Evolutionary conservation across 768 basidiomycete genomes (phyloP), one percentile per base, ranked within the genome.

Genomic region (Pleurotus giganteus): DNA sequence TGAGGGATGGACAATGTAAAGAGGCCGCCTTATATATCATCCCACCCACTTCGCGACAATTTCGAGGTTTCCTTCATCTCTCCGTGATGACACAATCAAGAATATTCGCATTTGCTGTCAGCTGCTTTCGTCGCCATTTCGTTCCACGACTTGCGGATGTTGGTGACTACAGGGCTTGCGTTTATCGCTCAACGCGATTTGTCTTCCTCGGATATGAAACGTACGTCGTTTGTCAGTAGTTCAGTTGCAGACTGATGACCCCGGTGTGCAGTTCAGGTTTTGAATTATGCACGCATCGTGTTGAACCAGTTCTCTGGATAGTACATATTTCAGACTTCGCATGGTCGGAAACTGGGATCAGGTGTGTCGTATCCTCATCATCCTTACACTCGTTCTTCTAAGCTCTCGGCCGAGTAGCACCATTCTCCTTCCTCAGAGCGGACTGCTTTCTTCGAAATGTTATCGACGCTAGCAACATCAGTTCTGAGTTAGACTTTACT

Each of bases 71-170:
- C n/a, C n/a, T n/a, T n/a, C n/a, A n/a, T n/a, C n/a, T n/a, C n/a
- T n/a, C n/a, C n/a, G 7, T 7, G 7, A 7, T 15, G n/a, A n/a
- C 8, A 23, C 15, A 15, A 77, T 80, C 64, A 74, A 78, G 70
- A 87, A 88, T 62, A 79, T 81, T 51, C 79, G 85, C 6, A 85
- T 86, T 2, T 88, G 87, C 55, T 86, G 85, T 85, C 51, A 47
- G 83, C 64, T 28, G 8, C 28, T 28, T 13, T 23, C 8, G 5
- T 32, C 32, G 12, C 31, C 28, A 21, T 0, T 4, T 26, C 4
- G 2, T 17, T n/a, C n/a, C n/a, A 7, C 7, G 23, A 4, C 17
- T n/a, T 4, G 28, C 28, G 26, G 27, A 27, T 27, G 3, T 9
- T n/a, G 39, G 5, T 24, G 55, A 51, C 15, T 4, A 26, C 59